Percentiles rank a stretch among this genome's conserved stretches.
These are phyloP conservation scores for Arachnopeziza araneosa DNA, from an alignment of 2,329 filamentous ascomycete species.

Conservation along the genomic window DNA sequence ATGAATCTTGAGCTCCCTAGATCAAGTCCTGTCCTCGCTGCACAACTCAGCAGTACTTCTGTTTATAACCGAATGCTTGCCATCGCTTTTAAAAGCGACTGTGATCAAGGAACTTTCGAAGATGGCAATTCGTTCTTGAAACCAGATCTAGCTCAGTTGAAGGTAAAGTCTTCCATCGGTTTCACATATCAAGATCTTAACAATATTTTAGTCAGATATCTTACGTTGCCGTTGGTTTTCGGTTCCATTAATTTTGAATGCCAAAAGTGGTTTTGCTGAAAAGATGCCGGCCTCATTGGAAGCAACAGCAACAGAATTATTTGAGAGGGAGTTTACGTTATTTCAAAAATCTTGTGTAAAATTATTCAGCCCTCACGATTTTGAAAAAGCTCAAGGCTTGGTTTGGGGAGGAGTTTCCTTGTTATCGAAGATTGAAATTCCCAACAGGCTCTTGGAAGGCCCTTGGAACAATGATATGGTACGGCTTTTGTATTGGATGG, in stretches of 20 bases:
- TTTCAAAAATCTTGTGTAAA: not conserved
- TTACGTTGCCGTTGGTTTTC: constrained; percentile 27
- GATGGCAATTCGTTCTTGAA: not conserved
- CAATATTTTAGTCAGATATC: constrained; percentile 14
- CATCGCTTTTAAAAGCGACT: constrained; percentile 24
- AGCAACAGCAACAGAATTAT: not conserved
- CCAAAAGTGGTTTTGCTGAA: constrained; percentile 22
- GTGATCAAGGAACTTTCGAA: not conserved
- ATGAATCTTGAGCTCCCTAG: constrained; percentile 27
- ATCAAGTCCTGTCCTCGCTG: constrained; percentile 26
- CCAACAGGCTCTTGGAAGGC: constrained; percentile 25
- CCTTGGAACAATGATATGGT: constrained; percentile 26
- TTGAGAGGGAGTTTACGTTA: not conserved
- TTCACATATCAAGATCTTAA: no score
- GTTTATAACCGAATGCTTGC: constrained; percentile 23
- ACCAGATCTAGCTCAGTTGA: not conserved
- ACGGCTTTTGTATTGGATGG: constrained; percentile 26
- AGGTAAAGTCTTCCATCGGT: not conserved
- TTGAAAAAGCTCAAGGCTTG: no score
- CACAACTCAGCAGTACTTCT: constrained; percentile 24
- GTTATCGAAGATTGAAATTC: constrained; percentile 18
- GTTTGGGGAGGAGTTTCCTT: no score
- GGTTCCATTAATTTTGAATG: constrained; percentile 18
- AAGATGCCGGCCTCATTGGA: not conserved
- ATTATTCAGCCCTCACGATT: no score